phyloP scores from a whole-genome alignment of 1,139 yeast species.

The Meyerozyma sp. region DNA sequence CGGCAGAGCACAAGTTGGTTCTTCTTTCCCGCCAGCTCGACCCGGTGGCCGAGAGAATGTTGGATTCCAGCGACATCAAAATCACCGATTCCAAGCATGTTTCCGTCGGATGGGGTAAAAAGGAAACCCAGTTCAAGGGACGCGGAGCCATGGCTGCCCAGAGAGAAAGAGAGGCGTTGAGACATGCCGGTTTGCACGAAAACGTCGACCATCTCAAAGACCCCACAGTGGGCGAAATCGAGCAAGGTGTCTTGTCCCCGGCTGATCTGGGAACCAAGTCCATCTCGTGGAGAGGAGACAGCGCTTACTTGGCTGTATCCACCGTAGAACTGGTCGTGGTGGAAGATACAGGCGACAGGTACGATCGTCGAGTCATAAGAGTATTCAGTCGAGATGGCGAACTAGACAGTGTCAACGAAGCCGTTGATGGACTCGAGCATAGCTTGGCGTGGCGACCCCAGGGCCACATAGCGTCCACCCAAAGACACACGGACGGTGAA shows the following conservation, averaged over 20 bases:
- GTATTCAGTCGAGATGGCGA: slow-evolving; percentile 77
- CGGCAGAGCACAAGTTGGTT: slow-evolving; percentile 56
- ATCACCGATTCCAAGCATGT: slow-evolving; percentile 72
- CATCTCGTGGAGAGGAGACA: slow-evolving; percentile 94
- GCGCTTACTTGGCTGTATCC: slow-evolving; percentile 72
- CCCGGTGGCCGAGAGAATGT: slow-evolving; percentile 60
- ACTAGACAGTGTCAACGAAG: slow-evolving; percentile 83
- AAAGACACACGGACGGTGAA: slow-evolving; percentile 51
- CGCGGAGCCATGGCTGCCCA: slow-evolving; percentile 83
- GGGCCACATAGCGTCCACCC: slow-evolving; percentile 84
- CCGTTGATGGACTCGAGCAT: slow-evolving; percentile 77
- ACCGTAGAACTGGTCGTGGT: slow-evolving; percentile 50
- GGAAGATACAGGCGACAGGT: slow-evolving; percentile 35
- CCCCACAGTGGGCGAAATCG: slow-evolving; percentile 83
- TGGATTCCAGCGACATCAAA: slow-evolving; percentile 59
- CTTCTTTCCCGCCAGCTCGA: slow-evolving; percentile 76
- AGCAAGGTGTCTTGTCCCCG: slow-evolving; percentile 57
- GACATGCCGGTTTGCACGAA: slow-evolving; percentile 62
- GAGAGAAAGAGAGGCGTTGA: slow-evolving; percentile 53
- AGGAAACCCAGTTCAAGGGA: slow-evolving; percentile 95
- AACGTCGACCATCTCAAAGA: slow-evolving; percentile 64
- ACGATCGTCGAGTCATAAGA: slow-evolving; percentile 71
- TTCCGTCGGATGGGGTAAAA: slow-evolving; percentile 97
- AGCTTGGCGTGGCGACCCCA: slow-evolving; percentile 84
- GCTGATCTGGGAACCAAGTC: slow-evolving; percentile 43